Evolutionary conservation across 1,284 basidiomycete species (phyloP).

Genomic region (Ustilago trichophora): DNA sequence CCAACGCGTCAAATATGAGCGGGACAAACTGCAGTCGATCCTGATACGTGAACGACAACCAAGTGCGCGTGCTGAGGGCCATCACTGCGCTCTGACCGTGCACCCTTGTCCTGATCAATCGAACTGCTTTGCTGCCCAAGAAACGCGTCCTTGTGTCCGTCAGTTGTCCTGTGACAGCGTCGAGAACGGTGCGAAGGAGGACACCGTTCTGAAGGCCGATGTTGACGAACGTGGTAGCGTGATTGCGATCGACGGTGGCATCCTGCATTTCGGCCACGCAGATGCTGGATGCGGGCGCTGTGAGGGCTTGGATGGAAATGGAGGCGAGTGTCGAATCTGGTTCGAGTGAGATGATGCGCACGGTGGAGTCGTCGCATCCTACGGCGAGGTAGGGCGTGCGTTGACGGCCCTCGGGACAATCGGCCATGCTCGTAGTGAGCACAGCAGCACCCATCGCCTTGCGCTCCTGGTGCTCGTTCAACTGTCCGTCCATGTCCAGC

Average conservation of each 20-base stretch:
- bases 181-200: conserved; percentile 90
- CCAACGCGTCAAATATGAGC: conserved; percentile 92
- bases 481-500: conserved; percentile 80
- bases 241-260: conserved; percentile 92
- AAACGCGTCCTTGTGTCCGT: conserved; percentile 97
- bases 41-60: conserved; percentile 97
- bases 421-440: conserved; percentile 87
- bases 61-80: conserved; percentile 91
- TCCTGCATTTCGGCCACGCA: conserved; percentile 98
- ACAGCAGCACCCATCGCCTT: conserved; percentile 97
- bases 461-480: conserved; percentile 97
- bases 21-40: conserved; percentile 96
- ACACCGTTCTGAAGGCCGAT: conserved; percentile 97
- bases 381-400: conserved; percentile 94
- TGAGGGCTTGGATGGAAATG: conserved; percentile 93
- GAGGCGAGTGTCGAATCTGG: conserved; percentile 94
- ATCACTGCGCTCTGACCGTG: conserved; percentile 86
- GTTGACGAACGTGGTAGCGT: conserved; percentile 96
- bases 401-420: conserved; percentile 91
- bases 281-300: conserved; percentile 91
- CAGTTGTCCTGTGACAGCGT: conserved; percentile 90
- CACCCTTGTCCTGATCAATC: conserved; percentile 79
- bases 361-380: conserved; percentile 97
- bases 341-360: conserved; percentile 95
- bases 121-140: conserved; percentile 89